phyloP scores from a whole-genome alignment of 495 filamentous ascomycete genomes.

The Penicillium desertorum region DNA sequence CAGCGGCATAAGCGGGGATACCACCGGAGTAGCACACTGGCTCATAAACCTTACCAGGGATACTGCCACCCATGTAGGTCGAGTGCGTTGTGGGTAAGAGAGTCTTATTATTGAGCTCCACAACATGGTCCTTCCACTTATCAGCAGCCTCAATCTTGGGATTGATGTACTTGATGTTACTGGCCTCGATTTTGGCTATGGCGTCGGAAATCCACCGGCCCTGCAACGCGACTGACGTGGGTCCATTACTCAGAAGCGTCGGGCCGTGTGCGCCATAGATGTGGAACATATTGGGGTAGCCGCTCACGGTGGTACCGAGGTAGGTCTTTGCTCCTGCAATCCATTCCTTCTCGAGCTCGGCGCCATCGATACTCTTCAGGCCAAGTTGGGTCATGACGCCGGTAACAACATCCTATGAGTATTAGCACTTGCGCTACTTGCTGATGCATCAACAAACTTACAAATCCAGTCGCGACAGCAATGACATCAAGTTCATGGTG shows the following conservation, averaged over 20 bases:
- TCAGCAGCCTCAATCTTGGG: conserved; percentile 47
- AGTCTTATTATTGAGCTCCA: conserved; percentile 41
- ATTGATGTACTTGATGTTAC: conserved; percentile 44
- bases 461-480: conserved; percentile 54
- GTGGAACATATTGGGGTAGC: conserved; percentile 57
- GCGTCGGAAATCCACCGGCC: conserved; percentile 51
- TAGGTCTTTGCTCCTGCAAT: conserved; percentile 43
- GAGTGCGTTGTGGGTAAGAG: conserved; percentile 49
- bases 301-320: conserved; percentile 47
- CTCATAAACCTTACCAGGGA: conserved; percentile 52
- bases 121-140: conserved; percentile 45
- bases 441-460: not conserved
- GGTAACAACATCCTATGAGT: conserved; percentile 40
- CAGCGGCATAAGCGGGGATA: conserved; percentile 33
- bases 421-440: not conserved
- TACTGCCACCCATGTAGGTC: conserved; percentile 53
- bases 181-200: conserved; percentile 41
- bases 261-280: conserved; percentile 48
- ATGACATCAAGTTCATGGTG: conserved; percentile 51
- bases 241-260: conserved; percentile 52
- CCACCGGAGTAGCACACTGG: conserved; percentile 46
- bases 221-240: conserved; percentile 48
- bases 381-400: conserved; percentile 53
- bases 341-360: conserved; percentile 50
- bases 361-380: conserved; percentile 43